Conservation (phyloP, 345 rosid species). For the Jatropha curcas region DNA sequence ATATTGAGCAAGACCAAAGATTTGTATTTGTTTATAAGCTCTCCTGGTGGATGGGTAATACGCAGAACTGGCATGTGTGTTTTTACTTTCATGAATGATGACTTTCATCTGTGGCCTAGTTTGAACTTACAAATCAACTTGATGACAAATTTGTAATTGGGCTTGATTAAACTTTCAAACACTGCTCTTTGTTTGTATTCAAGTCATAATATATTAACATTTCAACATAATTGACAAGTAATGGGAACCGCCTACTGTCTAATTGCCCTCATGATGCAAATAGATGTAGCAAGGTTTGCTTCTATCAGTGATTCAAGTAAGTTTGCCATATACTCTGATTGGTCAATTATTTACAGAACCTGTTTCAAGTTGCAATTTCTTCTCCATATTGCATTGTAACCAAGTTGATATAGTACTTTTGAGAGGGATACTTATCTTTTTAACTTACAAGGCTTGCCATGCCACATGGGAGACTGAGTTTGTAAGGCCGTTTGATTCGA, state of each 20-base stretch:
- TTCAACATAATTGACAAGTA: background rate
- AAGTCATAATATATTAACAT: background rate
- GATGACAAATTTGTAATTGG: background rate
- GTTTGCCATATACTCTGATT: background rate
- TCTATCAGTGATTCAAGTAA: background rate
- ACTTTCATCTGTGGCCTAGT: background rate
- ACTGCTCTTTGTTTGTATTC: background rate
- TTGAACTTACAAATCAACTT: background rate
- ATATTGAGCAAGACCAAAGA: too few species aligned
- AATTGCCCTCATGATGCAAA: background rate
- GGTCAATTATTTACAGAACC: background rate
- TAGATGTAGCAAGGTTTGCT: background rate
- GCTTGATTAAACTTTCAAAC: background rate
- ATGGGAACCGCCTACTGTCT: background rate
- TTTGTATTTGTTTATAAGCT: too few species aligned
- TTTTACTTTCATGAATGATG: too few species aligned
- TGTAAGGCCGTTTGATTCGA: too few species aligned
- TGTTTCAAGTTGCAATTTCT: background rate
- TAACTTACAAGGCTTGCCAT: background rate
- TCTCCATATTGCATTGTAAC: background rate
- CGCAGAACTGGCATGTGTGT: background rate
- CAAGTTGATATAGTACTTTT: background rate
- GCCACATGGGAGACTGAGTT: background rate
- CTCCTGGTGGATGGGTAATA: too few species aligned
- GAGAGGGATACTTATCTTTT: background rate